phyloP scores from a whole-genome alignment of 129 eudicot species.

The Ambrosia trifida region DNA sequence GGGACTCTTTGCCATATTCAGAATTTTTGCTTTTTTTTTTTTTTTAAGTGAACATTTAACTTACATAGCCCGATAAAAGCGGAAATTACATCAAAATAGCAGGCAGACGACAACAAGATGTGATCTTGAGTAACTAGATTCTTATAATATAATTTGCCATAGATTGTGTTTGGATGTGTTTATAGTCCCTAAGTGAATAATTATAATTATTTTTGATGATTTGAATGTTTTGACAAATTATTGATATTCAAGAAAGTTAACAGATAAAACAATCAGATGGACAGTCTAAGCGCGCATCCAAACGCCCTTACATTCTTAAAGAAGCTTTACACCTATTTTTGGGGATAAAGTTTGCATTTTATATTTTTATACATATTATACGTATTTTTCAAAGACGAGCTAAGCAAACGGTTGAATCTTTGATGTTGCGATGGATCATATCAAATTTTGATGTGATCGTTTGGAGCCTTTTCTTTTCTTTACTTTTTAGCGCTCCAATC shows the following conservation, averaged over 20 bases:
- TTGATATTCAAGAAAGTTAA: neutral
- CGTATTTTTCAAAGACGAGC: neutral
- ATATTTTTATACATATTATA: neutral
- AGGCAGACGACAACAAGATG: too few species aligned
- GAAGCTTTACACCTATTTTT: neutral
- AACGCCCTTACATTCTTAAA: neutral
- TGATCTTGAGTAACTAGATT: neutral
- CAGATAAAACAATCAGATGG: neutral
- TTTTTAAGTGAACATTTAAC: too few species aligned
- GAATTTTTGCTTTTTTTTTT: too few species aligned
- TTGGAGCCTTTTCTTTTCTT: slow-evolving; percentile 5
- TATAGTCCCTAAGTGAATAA: neutral
- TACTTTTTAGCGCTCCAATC: neutral
- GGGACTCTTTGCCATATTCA: neutral
- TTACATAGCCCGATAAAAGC: too few species aligned
- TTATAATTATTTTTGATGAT: neutral
- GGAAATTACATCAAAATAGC: too few species aligned
- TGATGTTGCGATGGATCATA: neutral
- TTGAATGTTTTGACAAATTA: neutral
- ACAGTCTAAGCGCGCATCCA: neutral
- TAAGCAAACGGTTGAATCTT: neutral
- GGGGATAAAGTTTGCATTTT: slow-evolving; percentile 11
- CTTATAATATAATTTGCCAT: neutral
- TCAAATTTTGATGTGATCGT: slow-evolving; percentile 7
- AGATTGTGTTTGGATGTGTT: slow-evolving; percentile 13